Evolutionary conservation across 148 eudicot species (phyloP), one percentile per base, ranked within the genome.

Genomic region (Camellia sinensis): DNA sequence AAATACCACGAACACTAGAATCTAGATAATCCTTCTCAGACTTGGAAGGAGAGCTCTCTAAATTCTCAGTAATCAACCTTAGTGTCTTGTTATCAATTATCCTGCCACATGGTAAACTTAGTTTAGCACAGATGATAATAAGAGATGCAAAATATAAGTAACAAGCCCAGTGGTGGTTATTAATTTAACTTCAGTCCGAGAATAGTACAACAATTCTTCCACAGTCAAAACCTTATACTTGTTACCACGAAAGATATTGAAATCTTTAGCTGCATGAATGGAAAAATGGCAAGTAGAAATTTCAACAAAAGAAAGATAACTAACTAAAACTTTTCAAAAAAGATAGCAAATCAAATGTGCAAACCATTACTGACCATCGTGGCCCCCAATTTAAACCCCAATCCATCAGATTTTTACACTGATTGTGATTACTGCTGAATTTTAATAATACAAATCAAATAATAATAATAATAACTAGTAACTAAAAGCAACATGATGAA

Each of bases 21-120:
- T 91, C 92, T 57, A 91, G 80, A 77, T 83, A 84, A 73, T 93
- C 97, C 83, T 80, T 89, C 29, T 87, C 93, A 21, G 83, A 75
- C 59, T 80, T 71, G 48, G 92, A 79, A 61, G 98, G 91, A 82
- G 95, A 88, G 81, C 87, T 89, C 74, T 91, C 89, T 62, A 86
- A 82, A 74, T 87, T 43, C 75, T 92, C 97, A 19, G 91, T 91
- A 83, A 94, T 92, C 84, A 96, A 84, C 83, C 88, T 89, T 52
- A 93, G 84, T 21, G 99, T 89, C 79, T 89, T 94, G 81, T 92
- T 92, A 83, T 96, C 97, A 70, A 93, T 92, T 82, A 96, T 81
- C 90, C 99, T 96, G 95, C 80, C 80, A 82, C 63, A 77, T 82
- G 40, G 44, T 44, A 22, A 61, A 77, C 46, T 74, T 59, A 63